Conservation (phyloP, 345 rosid species). For the Linum tenue region DNA sequence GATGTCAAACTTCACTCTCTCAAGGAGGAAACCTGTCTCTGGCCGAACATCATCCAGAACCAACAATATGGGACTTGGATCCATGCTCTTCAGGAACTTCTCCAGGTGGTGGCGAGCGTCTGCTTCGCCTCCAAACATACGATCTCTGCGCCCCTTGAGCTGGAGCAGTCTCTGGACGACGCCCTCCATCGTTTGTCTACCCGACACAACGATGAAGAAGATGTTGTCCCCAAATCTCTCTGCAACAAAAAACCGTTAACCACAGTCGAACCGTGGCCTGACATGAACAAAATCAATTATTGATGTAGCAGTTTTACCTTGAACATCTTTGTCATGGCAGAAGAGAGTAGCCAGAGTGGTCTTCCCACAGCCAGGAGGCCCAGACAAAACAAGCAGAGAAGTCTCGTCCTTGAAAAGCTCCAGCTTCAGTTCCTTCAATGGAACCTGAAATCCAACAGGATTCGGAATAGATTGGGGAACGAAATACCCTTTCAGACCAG, state of each 20-base stretch:
- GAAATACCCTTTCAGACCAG: not conserved
- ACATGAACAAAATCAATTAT: not conserved
- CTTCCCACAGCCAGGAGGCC: constrained; percentile 8
- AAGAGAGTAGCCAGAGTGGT: not conserved
- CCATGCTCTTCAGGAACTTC: constrained; percentile 6
- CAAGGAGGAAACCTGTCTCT: constrained; percentile 29
- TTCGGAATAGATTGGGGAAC: not conserved
- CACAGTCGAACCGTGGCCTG: not conserved
- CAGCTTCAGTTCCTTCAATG: not conserved
- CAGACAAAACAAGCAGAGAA: constrained; percentile 2
- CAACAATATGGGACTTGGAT: constrained; percentile 31
- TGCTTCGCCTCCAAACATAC: not conserved
- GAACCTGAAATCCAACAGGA: not conserved
- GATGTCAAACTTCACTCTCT: constrained; percentile 15
- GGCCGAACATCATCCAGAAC: constrained; percentile 67
- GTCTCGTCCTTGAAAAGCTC: not conserved
- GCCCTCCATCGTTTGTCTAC: constrained; percentile 1
- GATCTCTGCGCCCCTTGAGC: not conserved
- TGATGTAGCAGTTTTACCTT: not conserved
- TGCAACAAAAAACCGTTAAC: constrained; percentile 13
- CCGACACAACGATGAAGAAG: constrained; percentile 39
- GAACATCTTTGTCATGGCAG: not conserved
- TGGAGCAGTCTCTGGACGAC: constrained; percentile 2
- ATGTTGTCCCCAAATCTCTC: constrained; percentile 39
- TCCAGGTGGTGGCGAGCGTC: not conserved